Base-by-base conservation (phyloP, 2,329 filamentous ascomycete species). In the Cytospora piceae region DNA sequence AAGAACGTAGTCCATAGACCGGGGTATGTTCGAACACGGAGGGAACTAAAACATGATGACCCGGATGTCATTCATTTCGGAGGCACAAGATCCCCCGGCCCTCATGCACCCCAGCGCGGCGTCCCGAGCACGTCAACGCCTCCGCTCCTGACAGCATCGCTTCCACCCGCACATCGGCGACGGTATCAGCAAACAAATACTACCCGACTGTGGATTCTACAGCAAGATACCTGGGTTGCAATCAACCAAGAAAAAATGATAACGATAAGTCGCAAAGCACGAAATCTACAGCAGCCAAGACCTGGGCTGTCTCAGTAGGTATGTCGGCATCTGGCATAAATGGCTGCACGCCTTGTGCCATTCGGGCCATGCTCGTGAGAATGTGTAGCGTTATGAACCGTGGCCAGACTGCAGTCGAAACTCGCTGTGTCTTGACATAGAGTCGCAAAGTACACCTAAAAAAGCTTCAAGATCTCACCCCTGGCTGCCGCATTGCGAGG, bases 71-170 rank as follows among this genome's bases (percentile, higher is more conserved):
- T 49, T 49, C n/a, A 49, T 7, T 24, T 24, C 46, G 9, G 46
- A 4, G n/a, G 42, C 20, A 46, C 42, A 22, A 7, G 42, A n/a
- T 27, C 17, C 39, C 53, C 61, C 53, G 29, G 22, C n/a, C 46
- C 61, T 51, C 29, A 55, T 24, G 27, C 31, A 42, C 60, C 52
- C 52, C 49, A 57, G 53, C 27, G 49, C 56, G 61, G 53, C 53
- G 53, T 57, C 27, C 53, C 46, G 34, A 57, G 61, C 61, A 63
- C 61, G 39, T 51, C 53, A 63, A 57, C 54, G 15, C n/a, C 46
- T 49, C 46, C n/a, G 46, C 46, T 49, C 46, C n/a, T 63, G 53
- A 57, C 61, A 63, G 53, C 61, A 63, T 57, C 53, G 24, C 53
- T 20, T 53, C 53, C 8, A 51, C 27, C 61, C 61, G 61, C 53